phyloP scores from a whole-genome alignment of 306 rosid species.

The Ormosia semicastrata region DNA sequence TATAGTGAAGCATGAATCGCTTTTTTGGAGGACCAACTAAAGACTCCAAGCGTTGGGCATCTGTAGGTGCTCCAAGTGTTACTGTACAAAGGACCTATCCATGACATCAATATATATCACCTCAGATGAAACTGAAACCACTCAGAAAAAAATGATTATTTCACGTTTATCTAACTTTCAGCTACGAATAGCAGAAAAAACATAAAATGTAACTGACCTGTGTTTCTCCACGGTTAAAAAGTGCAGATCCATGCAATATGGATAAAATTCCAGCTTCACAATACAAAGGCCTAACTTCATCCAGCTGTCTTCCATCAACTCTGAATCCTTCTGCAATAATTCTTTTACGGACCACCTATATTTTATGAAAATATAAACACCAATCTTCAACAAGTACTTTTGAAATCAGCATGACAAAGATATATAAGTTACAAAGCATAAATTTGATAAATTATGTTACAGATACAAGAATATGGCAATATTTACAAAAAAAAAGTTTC shows the following conservation, averaged over 20 bases:
- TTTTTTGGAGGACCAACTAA: constrained; percentile 83
- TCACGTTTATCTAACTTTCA: not conserved
- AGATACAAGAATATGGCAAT: not conserved
- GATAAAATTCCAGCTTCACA: constrained; percentile 80
- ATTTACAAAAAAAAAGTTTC: not conserved
- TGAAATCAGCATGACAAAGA: constrained; percentile 3
- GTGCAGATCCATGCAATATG: constrained; percentile 79
- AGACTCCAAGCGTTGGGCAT: constrained; percentile 90
- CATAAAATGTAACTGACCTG: constrained; percentile 55
- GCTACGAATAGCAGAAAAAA: constrained; percentile 18
- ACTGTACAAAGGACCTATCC: constrained; percentile 90
- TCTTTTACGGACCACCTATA: constrained; percentile 86
- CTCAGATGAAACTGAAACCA: constrained; percentile 21
- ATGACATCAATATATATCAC: constrained; percentile 22
- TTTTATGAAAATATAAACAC: constrained; percentile 25
- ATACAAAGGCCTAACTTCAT: constrained; percentile 95
- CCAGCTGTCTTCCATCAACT: constrained; percentile 85
- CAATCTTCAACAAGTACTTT: constrained; percentile 19
- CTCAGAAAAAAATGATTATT: not conserved
- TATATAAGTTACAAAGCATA: not conserved
- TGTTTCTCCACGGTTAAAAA: constrained; percentile 91
- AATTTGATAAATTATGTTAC: not conserved
- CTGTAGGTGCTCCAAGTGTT: constrained; percentile 93
- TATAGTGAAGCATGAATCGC: constrained; percentile 98
- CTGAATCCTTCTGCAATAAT: constrained; percentile 78